phyloP scores from a whole-genome alignment of 2,329 filamentous ascomycete genomes.

The Colletotrichum tofieldiae region DNA sequence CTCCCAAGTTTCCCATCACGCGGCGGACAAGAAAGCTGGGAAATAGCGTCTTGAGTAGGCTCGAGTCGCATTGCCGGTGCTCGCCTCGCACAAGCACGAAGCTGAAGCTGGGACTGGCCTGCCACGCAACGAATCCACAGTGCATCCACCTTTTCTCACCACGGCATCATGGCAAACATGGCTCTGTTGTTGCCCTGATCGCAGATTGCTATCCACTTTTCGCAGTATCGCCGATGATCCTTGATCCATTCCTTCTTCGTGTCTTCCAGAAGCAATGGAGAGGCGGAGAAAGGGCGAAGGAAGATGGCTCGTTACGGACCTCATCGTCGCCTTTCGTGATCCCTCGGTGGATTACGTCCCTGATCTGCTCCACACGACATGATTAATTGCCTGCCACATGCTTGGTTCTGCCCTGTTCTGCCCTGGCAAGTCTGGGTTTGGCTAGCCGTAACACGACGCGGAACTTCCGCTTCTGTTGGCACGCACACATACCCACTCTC shows the following conservation, averaged over 20 bases:
- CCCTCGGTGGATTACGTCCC: constrained; percentile 12
- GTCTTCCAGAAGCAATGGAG: constrained; percentile 41
- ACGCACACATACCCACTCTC: neutral
- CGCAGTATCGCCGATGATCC: constrained; percentile 37
- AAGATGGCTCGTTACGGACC: neutral
- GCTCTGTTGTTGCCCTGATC: constrained; percentile 21
- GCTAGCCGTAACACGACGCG: neutral
- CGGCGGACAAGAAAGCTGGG: neutral
- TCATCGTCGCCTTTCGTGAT: constrained; percentile 16
- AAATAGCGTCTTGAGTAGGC: neutral
- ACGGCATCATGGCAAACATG: constrained; percentile 38
- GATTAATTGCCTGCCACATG: neutral
- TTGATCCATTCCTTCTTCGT: constrained; percentile 36
- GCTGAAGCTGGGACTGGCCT: constrained; percentile 30
- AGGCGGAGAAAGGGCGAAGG: constrained; percentile 27
- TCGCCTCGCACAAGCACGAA: constrained; percentile 23
- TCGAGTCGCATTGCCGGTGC: constrained; percentile 36
- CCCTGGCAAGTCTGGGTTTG: constrained; percentile 4
- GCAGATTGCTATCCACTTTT: constrained; percentile 39
- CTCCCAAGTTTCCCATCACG: neutral
- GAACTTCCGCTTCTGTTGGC: neutral
- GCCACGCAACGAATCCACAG: constrained; percentile 31
- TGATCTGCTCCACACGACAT: constrained; percentile 20
- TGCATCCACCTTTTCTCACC: constrained; percentile 24
- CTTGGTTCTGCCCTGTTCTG: constrained; percentile 15